These are phyloP conservation scores for Penicillium sclerotigenum DNA, from an alignment of 2,329 filamentous ascomycete species.

Conservation along the genomic window DNA sequence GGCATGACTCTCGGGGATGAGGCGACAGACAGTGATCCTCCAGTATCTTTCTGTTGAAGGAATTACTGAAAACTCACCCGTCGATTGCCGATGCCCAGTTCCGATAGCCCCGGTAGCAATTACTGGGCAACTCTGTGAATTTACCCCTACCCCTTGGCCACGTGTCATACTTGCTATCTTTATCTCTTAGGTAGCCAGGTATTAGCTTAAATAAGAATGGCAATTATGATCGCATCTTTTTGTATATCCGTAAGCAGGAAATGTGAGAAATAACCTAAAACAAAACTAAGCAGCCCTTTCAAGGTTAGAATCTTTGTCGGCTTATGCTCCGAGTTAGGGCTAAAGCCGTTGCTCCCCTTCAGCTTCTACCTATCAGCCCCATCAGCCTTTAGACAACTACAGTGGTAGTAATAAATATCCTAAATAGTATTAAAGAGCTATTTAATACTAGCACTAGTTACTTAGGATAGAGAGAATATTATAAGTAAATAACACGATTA, in stretches of 20 bases:
- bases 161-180: slow-evolving; percentile 16
- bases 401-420: too few relatives aligned
- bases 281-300: not conserved
- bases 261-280: not conserved
- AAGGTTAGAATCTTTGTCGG: not conserved
- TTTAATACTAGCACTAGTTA: too few relatives aligned
- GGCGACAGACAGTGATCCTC: slow-evolving; percentile 7
- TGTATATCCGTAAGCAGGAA: not conserved
- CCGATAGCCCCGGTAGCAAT: slow-evolving; percentile 2
- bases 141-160: slow-evolving; percentile 10
- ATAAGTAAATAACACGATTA: too few relatives aligned
- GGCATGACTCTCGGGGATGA: slow-evolving; percentile 7
- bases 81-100: slow-evolving; percentile 4
- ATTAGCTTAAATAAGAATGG: slow-evolving; percentile 9
- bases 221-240: not conserved
- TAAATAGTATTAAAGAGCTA: too few relatives aligned
- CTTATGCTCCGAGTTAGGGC: not conserved
- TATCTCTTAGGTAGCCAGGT: slow-evolving; percentile 10
- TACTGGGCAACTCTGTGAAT: slow-evolving; percentile 16
- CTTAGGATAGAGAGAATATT: too few relatives aligned
- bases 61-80: not conserved
- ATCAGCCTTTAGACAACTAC: too few relatives aligned
- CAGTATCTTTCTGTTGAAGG: slow-evolving; percentile 2
- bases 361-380: not conserved
- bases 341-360: not conserved